phyloP scores from a whole-genome alignment of 306 rosid genomes.

The Prunus armeniaca region DNA sequence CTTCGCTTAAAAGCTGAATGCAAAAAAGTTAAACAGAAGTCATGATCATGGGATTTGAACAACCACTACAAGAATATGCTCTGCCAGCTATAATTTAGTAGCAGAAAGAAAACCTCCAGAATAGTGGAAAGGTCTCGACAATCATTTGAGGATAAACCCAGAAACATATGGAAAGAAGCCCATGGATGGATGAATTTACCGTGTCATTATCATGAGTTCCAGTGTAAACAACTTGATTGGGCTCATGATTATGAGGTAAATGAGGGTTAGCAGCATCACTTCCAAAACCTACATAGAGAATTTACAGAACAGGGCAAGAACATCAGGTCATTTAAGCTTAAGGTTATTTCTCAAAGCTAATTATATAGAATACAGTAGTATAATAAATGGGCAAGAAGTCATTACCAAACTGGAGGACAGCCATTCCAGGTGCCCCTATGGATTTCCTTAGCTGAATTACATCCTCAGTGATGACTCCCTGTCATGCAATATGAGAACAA shows the following conservation, averaged over 20 bases:
- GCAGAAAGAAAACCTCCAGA: not conserved
- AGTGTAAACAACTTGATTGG: constrained; percentile 86
- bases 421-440: constrained; percentile 98
- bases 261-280: constrained; percentile 77
- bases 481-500: constrained; percentile 10
- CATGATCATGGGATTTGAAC: constrained; percentile 12
- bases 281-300: constrained; percentile 64
- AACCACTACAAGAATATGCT: constrained; percentile 10
- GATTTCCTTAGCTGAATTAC: constrained; percentile 81
- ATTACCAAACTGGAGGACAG: constrained; percentile 93
- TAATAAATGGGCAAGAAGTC: constrained; percentile 20
- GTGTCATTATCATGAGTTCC: constrained; percentile 99
- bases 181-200: constrained; percentile 39
- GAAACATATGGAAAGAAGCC: constrained; percentile 5
- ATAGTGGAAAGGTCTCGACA: not conserved
- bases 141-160: not conserved
- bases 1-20: constrained; percentile 4
- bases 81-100: constrained; percentile 2
- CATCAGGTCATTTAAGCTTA: constrained; percentile 4
- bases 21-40: constrained; percentile 7
- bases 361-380: constrained; percentile 6
- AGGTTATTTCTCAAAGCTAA: constrained; percentile 15
- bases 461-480: constrained; percentile 98
- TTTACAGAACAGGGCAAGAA: not conserved
- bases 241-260: constrained; percentile 92